These are phyloP conservation scores for Tolypocladium capitatum DNA, from an alignment of 2,329 filamentous ascomycete species.

Conservation along the genomic window DNA sequence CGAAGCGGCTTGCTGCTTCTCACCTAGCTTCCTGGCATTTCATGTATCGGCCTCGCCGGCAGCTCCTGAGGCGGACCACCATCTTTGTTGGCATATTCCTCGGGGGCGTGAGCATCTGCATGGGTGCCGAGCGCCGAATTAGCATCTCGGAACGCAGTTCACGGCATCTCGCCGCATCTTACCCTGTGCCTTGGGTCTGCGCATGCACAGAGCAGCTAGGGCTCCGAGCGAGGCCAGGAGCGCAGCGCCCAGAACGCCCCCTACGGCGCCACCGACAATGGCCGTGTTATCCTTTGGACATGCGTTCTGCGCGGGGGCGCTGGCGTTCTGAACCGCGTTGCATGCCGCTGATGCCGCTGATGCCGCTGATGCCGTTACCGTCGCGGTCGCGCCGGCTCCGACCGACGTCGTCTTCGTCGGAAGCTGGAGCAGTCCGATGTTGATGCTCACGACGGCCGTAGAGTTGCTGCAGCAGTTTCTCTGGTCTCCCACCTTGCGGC, in stretches of 20 bases:
- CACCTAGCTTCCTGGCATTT: background rate
- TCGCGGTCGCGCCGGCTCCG: background rate
- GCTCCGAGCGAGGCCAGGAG: slow-evolving; percentile 9
- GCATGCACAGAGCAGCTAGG: slow-evolving; percentile 5
- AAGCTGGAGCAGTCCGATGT: slow-evolving; percentile 1
- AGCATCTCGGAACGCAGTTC: background rate
- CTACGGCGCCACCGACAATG: slow-evolving; percentile 9
- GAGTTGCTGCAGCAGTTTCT: slow-evolving; percentile 8
- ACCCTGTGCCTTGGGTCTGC: background rate
- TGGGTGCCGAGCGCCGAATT: background rate
- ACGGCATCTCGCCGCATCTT: background rate
- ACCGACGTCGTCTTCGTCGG: background rate
- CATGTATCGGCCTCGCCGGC: background rate
- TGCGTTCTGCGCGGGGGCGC: background rate
- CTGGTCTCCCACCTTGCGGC: slow-evolving; percentile 2
- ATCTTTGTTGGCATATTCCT: background rate
- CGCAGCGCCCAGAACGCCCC: slow-evolving; percentile 9
- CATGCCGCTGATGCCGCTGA: background rate
- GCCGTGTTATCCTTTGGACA: slow-evolving; percentile 10
- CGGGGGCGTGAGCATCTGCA: background rate
- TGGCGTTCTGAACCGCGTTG: background rate
- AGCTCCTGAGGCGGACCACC: background rate
- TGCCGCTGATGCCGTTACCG: background rate
- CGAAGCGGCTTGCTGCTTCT: background rate
- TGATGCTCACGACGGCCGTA: background rate